phyloP scores from a whole-genome alignment of 441 rosid species.

The Adansonia rubrostipa region DNA sequence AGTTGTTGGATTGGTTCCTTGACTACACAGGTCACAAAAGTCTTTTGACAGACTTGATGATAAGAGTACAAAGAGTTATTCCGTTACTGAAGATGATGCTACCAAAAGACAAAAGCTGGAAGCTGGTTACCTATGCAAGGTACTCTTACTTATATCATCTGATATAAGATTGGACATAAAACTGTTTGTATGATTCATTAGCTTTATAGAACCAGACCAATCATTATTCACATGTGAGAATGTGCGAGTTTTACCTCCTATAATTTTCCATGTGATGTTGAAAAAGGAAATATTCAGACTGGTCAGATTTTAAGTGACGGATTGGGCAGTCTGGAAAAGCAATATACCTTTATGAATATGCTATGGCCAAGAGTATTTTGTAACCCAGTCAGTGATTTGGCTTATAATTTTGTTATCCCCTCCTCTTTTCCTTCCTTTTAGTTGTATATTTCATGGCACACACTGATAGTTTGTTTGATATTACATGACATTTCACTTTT shows the following conservation, averaged over 20 bases:
- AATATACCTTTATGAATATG: neutral
- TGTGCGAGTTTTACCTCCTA: neutral
- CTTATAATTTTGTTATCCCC: neutral
- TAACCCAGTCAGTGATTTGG: neutral
- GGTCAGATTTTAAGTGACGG: neutral
- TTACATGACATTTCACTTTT: neutral
- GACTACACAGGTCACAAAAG: constrained; percentile 44
- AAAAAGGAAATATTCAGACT: neutral
- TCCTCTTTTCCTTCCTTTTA: neutral
- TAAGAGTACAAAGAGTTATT: constrained; percentile 36
- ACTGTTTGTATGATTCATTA: no score
- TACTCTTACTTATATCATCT: constrained; percentile 20
- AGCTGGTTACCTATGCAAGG: constrained; percentile 61
- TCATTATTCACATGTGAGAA: neutral
- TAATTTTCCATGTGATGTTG: neutral
- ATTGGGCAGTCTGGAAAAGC: neutral
- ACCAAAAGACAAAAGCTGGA: constrained; percentile 73
- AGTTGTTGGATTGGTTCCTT: neutral
- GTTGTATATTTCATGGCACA: neutral
- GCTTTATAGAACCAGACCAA: neutral
- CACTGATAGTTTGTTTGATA: neutral
- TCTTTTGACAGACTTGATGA: constrained; percentile 34
- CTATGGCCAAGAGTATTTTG: neutral
- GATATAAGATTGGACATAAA: neutral
- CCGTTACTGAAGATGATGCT: constrained; percentile 44